A percentile compares a stretch with the other conserved stretches of the same genome.
Evolutionary conservation across 441 rosid genomes (phyloP).

Genomic region (Kokia cookei): DNA sequence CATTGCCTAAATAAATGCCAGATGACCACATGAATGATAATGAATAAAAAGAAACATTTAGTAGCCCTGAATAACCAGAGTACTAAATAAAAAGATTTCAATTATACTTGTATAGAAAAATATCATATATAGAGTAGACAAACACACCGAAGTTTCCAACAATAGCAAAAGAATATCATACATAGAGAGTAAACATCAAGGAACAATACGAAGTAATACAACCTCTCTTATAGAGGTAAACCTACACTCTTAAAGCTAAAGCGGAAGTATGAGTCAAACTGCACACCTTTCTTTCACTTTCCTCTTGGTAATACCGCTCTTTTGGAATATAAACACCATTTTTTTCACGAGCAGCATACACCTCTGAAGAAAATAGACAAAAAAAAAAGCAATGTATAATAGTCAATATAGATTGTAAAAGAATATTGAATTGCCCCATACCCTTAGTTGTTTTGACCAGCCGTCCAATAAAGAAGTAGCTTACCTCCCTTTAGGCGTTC

Average conservation of each 20-base stretch:
- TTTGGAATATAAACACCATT: constrained; percentile 93
- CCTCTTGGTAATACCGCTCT: constrained; percentile 95
- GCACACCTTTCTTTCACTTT: constrained; percentile 81
- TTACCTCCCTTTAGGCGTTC: constrained; percentile 95
- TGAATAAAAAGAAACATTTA: neutral
- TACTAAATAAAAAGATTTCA: neutral
- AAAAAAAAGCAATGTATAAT: neutral
- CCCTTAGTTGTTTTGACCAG: neutral
- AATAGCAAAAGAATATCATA: neutral
- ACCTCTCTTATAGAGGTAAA: neutral
- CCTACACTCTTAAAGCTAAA: neutral
- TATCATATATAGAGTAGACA: neutral
- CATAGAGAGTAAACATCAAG: neutral
- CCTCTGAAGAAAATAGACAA: constrained; percentile 52
- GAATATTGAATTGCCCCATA: neutral
- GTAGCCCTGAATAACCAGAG: neutral
- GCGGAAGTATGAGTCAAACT: neutral
- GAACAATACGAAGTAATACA: neutral
- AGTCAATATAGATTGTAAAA: neutral
- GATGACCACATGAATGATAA: constrained; percentile 1
- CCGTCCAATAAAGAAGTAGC: constrained; percentile 12
- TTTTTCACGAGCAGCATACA: constrained; percentile 96
- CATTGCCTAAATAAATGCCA: constrained; percentile 58
- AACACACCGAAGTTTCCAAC: neutral
- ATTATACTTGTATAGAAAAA: too few species aligned